Percentiles rank a stretch among this genome's conserved stretches.
Evolutionary conservation across 352 stramenopile genomes (phyloP).

Genomic region (Phytophthora pisi): DNA sequence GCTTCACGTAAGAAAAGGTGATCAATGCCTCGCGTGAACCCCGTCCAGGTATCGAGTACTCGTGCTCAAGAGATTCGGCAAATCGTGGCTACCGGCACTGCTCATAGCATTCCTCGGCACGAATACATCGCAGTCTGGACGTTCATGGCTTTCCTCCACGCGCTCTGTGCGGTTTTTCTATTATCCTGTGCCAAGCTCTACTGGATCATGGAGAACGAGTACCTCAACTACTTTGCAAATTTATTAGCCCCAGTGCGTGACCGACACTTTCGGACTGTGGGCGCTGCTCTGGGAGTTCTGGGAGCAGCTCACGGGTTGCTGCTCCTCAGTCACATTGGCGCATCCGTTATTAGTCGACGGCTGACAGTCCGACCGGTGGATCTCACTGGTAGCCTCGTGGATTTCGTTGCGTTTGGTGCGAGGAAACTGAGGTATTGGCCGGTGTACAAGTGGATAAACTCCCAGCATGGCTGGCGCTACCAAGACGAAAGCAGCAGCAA

Average conservation of each 20-base stretch:
- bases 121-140: slow-evolving; percentile 15
- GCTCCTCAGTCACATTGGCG: slow-evolving; percentile 12
- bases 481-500: no score
- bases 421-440: not conserved
- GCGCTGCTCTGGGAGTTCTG: slow-evolving; percentile 12
- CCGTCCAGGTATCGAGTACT: not conserved
- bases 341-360: slow-evolving; percentile 9
- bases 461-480: no score
- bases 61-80: not conserved
- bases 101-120: not conserved
- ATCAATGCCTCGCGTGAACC: not conserved
- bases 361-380: not conserved
- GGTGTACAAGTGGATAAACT: not conserved
- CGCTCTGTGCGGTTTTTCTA: slow-evolving; percentile 28
- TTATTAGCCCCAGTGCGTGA: slow-evolving; percentile 21
- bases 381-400: not conserved
- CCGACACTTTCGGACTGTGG: slow-evolving; percentile 24
- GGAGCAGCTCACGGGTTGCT: slow-evolving; percentile 15
- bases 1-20: not conserved
- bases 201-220: slow-evolving; percentile 37
- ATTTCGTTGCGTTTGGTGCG: not conserved
- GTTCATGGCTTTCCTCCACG: slow-evolving; percentile 10
- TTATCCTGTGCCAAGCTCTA: slow-evolving; percentile 19
- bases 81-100: not conserved
- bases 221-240: slow-evolving; percentile 41